Conservation (phyloP, 192 early-diverging fungal genomes). For the Piromyces finnis region DNA sequence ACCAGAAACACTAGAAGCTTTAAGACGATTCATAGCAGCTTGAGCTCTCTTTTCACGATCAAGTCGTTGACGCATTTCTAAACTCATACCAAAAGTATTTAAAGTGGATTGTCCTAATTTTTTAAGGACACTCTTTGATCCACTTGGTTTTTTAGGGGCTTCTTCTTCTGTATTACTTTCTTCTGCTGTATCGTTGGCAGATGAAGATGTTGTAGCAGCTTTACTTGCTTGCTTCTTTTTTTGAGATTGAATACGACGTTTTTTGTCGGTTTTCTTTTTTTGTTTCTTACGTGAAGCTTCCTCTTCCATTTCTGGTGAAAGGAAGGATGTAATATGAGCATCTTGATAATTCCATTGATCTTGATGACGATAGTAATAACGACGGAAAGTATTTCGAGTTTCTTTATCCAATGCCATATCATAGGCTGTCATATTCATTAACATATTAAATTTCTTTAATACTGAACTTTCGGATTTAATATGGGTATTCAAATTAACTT, state of each 20-base stretch:
- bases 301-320: conserved; percentile 52
- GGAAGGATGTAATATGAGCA: conserved; percentile 50
- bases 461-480: background rate
- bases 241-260: conserved; percentile 24
- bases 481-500: background rate
- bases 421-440: conserved; percentile 17
- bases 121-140: background rate
- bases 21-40: background rate
- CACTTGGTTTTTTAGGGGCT: background rate
- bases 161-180: conserved; percentile 1
- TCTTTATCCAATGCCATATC: conserved; percentile 51
- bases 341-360: conserved; percentile 47
- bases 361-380: conserved; percentile 37
- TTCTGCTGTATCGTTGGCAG: conserved; percentile 6
- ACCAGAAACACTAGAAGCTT: background rate
- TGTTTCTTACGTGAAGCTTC: conserved; percentile 47
- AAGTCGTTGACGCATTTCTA: conserved; percentile 46
- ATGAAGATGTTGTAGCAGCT: background rate
- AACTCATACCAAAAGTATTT: conserved; percentile 33
- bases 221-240: conserved; percentile 12
- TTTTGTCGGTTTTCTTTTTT: conserved; percentile 38
- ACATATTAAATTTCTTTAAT: background rate
- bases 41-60: conserved; percentile 47
- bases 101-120: conserved; percentile 2
- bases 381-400: conserved; percentile 51